Conservation (phyloP, 2,329 filamentous ascomycete genomes). For the Fonsecaea erecta region DNA sequence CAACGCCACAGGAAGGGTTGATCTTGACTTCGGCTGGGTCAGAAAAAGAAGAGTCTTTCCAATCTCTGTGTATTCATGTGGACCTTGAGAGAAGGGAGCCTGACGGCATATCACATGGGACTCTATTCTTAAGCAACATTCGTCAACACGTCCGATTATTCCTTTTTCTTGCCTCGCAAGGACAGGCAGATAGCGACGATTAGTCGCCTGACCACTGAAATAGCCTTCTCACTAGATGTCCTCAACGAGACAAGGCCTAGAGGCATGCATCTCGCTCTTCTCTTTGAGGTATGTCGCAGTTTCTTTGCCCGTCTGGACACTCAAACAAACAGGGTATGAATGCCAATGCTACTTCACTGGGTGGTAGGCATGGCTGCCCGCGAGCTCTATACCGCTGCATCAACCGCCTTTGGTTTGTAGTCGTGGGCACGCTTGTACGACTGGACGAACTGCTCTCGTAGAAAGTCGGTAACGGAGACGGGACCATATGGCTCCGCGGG, state of each 20-base stretch:
- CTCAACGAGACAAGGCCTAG: not conserved
- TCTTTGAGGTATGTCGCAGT: not conserved
- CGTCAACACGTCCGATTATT: too few species aligned
- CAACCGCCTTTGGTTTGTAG: slow-evolving; percentile 1
- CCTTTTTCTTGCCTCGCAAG: too few species aligned
- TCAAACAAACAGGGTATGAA: not conserved
- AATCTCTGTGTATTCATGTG: too few species aligned
- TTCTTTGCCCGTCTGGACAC: too few species aligned
- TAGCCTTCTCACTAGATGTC: not conserved
- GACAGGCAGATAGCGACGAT: too few species aligned
- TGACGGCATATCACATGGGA: too few species aligned
- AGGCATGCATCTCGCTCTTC: not conserved
- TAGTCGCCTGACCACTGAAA: too few species aligned
- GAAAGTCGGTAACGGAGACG: slow-evolving; percentile 14
- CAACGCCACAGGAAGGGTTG: not conserved
- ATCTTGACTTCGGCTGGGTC: not conserved
- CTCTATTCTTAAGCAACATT: too few species aligned
- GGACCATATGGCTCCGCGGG: slow-evolving; percentile 9
- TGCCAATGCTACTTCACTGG: not conserved
- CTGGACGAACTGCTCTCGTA: slow-evolving; percentile 12
- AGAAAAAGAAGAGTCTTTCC: too few species aligned
- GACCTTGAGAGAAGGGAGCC: too few species aligned
- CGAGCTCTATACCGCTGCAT: not conserved
- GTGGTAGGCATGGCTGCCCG: not conserved
- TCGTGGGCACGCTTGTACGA: slow-evolving; percentile 18